A percentile compares a stretch with the other conserved stretches of the same genome.
phyloP scores from a whole-genome alignment of 2,329 filamentous ascomycete species.

The Plenodomus lindquistii region DNA sequence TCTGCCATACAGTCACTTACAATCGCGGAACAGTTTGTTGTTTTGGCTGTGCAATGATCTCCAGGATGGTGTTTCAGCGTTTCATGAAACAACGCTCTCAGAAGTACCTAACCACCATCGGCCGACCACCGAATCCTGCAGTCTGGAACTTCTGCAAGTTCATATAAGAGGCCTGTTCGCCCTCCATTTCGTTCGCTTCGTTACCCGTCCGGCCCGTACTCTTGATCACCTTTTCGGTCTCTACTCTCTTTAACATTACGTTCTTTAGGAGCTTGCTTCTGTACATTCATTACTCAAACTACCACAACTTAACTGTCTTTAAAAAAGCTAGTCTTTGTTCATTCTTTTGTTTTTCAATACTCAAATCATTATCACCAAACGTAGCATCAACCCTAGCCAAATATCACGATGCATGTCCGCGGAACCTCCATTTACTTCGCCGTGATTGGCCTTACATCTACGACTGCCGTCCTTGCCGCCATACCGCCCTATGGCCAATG shows the following conservation, averaged over 20 bases:
- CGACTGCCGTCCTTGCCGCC: conserved; percentile 32
- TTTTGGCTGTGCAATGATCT: conserved; percentile 18
- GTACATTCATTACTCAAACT: conserved; percentile 14
- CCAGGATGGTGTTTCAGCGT: conserved; percentile 27
- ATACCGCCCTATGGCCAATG: conserved; percentile 49
- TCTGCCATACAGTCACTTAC: not conserved
- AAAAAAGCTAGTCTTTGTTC: conserved; percentile 16
- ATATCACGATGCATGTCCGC: conserved; percentile 22
- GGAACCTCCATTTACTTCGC: conserved; percentile 29
- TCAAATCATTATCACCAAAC: not conserved
- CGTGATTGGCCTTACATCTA: conserved; percentile 32
- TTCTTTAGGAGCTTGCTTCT: conserved; percentile 21
- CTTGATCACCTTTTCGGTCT: conserved; percentile 7
- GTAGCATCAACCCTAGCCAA: not conserved
- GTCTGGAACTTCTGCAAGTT: not conserved
- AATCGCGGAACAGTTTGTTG: conserved; percentile 1
- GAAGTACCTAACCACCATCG: conserved; percentile 2
- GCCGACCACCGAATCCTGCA: conserved; percentile 6
- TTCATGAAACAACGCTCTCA: conserved; percentile 17
- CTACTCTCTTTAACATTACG: conserved; percentile 7
- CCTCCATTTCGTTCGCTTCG: not conserved
- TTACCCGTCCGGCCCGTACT: not conserved
- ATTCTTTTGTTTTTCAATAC: too few species aligned
- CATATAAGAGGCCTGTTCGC: not conserved
- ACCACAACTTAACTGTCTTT: conserved; percentile 2